Evolutionary conservation across 768 basidiomycete species (phyloP).

Genomic region (Termitomyces heimii): DNA sequence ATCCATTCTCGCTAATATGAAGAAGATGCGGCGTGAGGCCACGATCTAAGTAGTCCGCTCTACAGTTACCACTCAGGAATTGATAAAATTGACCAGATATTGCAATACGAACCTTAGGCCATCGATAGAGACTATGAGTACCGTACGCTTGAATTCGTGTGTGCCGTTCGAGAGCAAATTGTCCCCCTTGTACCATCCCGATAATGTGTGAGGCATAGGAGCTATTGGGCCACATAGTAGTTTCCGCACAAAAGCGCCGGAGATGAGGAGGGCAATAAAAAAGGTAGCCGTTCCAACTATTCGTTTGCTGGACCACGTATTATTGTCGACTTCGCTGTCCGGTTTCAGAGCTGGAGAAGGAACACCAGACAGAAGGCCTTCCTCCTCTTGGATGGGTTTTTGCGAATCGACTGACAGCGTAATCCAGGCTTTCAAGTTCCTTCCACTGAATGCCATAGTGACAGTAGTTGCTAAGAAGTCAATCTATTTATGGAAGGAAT

Average conservation of each 20-base stretch:
- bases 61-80: conserved; percentile 20
- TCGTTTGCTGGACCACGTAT: conserved; percentile 32
- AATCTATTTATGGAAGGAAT: neutral
- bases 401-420: conserved; percentile 4
- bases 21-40: conserved; percentile 81
- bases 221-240: conserved; percentile 23
- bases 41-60: conserved; percentile 84
- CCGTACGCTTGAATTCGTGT: conserved; percentile 74
- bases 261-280: conserved; percentile 37
- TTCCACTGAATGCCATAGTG: conserved; percentile 11
- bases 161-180: conserved; percentile 71
- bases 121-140: conserved; percentile 83
- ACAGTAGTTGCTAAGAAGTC: neutral
- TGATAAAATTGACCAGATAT: neutral
- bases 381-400: conserved; percentile 28
- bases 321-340: conserved; percentile 16
- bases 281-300: conserved; percentile 29
- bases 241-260: conserved; percentile 34
- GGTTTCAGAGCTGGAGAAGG: conserved; percentile 16
- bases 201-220: conserved; percentile 19
- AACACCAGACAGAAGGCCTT: conserved; percentile 29
- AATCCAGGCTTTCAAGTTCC: conserved; percentile 5
- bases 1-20: conserved; percentile 71
- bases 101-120: conserved; percentile 56
- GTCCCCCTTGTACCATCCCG: conserved; percentile 28